Conservation (phyloP, 2,329 filamentous ascomycete genomes). For the Chrysosporium queenslandicum region DNA sequence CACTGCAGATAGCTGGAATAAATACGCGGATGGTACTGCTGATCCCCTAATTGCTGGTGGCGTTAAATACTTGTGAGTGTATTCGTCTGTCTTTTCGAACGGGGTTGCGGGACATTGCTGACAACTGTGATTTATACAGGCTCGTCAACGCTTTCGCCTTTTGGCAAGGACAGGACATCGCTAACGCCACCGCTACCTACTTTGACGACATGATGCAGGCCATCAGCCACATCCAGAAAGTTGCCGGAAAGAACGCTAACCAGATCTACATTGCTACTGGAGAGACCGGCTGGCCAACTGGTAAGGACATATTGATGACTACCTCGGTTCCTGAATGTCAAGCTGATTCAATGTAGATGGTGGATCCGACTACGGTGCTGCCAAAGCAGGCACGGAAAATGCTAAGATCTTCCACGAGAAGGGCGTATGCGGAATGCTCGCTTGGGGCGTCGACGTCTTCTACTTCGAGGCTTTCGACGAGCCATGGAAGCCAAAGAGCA, state of each 20-base stretch:
- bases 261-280: conserved; percentile 58
- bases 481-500: conserved; percentile 56
- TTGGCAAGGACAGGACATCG: conserved; percentile 55
- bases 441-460: conserved; percentile 59
- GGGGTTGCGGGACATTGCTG: neutral
- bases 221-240: conserved; percentile 50
- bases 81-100: neutral
- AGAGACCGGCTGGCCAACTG: conserved; percentile 58
- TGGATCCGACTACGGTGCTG: conserved; percentile 52
- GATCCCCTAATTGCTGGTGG: conserved; percentile 52
- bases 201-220: conserved; percentile 59
- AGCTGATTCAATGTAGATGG: conserved; percentile 27
- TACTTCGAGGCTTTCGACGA: conserved; percentile 67
- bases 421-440: conserved; percentile 54
- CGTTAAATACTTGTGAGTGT: conserved; percentile 48
- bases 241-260: conserved; percentile 44
- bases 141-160: conserved; percentile 62
- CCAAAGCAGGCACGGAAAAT: conserved; percentile 50
- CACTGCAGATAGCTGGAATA: conserved; percentile 65
- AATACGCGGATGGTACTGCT: conserved; percentile 57
- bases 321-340: neutral
- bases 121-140: conserved; percentile 21
- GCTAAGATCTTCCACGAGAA: conserved; percentile 52
- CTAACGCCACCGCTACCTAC: conserved; percentile 52
- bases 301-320: conserved; percentile 22